Base-by-base conservation (phyloP, 495 filamentous ascomycete genomes). In the Clohesyomyces aquaticus region DNA sequence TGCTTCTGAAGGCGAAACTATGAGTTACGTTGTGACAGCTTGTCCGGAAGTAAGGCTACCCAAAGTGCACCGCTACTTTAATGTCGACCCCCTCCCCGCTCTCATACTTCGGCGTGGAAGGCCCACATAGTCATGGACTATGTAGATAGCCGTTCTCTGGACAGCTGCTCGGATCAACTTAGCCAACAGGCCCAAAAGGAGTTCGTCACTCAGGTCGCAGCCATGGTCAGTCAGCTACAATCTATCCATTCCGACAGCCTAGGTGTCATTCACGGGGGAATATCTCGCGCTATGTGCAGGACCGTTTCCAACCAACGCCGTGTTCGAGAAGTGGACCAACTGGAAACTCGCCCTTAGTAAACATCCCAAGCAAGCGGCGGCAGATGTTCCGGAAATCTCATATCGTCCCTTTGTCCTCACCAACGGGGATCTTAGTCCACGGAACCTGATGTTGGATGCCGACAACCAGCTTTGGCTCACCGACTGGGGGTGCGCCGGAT, bases 121-220 rank as follows among this genome's bases (percentile, higher is more conserved):
- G 55, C 55, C n/a, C 46, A 58, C 35, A 58, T 58, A 58, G 55
- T 58, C 55, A 58, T 58, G 55, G 55, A 58, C 55, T 58, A 58
- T 38, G n/a, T 58, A 27, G 55, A 58, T 45, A 38, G 55, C 23
- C 55, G 18, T 58, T 58, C 32, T 45, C 55, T 58, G 25, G 38
- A 47, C 55, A 47, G 38, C 55, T 58, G 32, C 38, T 58, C 18
- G 55, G 55, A 58, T 38, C 55, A 58, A 45, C 35, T 58, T 58
- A 45, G 26, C 43, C 55, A 38, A 4, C 35, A 58, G 55, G n/a
- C 41, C 32, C 55, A 58, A 58, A 58, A 58, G 55, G 23, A 58
- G n/a, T 16, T 58, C 55, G 55, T 45, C 38, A 42, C n/a, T 22
- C 38, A 58, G 35, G 35, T 58, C 38, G 38, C 32, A 38, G 55